Base-by-base conservation (phyloP, 2,329 filamentous ascomycete genomes). In the Penicillium aurantiogriseum region DNA sequence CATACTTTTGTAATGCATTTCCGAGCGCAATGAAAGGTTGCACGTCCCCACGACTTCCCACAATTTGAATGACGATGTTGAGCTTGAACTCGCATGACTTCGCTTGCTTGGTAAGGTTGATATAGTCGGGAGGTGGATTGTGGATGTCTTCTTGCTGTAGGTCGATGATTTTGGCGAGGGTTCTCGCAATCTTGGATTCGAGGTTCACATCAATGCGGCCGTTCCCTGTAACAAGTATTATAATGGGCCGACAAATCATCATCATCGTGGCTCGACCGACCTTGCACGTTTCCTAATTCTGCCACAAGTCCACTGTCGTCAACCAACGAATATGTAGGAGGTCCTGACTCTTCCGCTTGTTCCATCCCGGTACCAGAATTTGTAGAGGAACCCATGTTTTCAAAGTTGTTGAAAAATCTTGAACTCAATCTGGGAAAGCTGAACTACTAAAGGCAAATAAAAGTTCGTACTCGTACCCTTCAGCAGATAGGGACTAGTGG, bases 1-100 rank as follows among this genome's bases (percentile, higher is more conserved):
- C 79, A 53, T 81, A 74, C 3, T 74, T 71, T 60, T 81, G 76
- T 0, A 86, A 66, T 13, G 79, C 76, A 36, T 76, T 79, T 0
- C 81, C 84, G 1, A 87, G 73, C 0, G 83, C 81, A 50, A 87
- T 73, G 53, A 87, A 86, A 0, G 84, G 84, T 57, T 87, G 84
- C 0, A 85, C 80, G 65, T 85, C 82, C 9, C 82, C 82, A 9
- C 9, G 83, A 78, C 65, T 87, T 77, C 40, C 84, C 73, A 85
- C 82, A 2, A 84, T 79, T 54, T 84, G 82, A 51, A 84, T 82
- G 5, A 83, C 80, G 43, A 84, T 78, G 53, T 83, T 84, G n/a
- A 51, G 25, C 2, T 51, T 35, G 13, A 43, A 13, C 11, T 40
- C n/a, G 23, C 27, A 51, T 23, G 36, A 7, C 1, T 27, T 43